Evolutionary conservation across 2,329 filamentous ascomycete genomes (phyloP), one percentile per base, ranked within the genome.

Genomic region (Boeremia lycopersici): DNA sequence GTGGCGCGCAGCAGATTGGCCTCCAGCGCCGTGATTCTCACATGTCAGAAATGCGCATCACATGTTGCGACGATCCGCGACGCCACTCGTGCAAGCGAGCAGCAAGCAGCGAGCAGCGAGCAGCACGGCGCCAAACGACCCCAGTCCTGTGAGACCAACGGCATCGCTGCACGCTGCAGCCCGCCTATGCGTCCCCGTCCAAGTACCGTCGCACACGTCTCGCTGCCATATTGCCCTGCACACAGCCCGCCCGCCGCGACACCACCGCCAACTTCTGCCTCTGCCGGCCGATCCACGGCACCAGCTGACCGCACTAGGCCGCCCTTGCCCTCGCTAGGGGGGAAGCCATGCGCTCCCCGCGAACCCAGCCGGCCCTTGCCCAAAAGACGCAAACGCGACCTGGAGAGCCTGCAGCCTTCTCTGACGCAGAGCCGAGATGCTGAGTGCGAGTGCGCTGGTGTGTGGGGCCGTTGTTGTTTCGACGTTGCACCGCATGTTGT

Each of bases 11-110:
- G 57, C 61, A 63, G 60, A 64, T 62, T 60, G 57, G 52, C 55
- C 46, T 50, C 50, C 54, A 56, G 51, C 53, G 52, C 59, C 56
- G 56, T 53, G 59, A 57, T 57, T 63, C 57, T 65, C 63, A 65
- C 63, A 64, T 65, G 61, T 59, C 56, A 64, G 17, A 50, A 42
- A 28, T 49, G 35, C 31, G 50, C 57, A 59, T 65, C 61, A 64
- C 61, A 63, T 64, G 62, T 48, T 43, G 52, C 36, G 42, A 35
- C 17, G 52, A 55, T 55, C 46, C 46, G 50, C 54, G 56, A 57
- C 56, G 42, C 62, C 57, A 60, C 61, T 52, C 58, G 26, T 9
- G n/a, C 23, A 15, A 36, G 23, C 43, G 26, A 33, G 35, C 35
- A 49, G 15, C 36, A 25, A 17, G 23, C 31, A 38, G 31, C 38